phyloP scores from a whole-genome alignment of 2,329 filamentous ascomycete genomes.

The Diaporthe eres region DNA sequence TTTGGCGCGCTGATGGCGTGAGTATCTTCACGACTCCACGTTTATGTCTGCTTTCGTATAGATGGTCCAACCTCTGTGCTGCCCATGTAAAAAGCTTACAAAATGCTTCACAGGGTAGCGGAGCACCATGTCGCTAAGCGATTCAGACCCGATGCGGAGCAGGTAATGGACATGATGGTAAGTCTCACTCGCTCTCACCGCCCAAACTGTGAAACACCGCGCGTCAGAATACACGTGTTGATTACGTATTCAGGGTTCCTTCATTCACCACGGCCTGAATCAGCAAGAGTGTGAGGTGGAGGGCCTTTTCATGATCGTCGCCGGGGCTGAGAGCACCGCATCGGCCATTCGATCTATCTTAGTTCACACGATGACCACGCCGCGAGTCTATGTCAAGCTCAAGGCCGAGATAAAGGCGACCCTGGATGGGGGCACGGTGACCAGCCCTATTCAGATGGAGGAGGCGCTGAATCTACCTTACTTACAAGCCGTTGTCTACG shows the following conservation, averaged over 20 bases:
- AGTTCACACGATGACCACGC: conserved; percentile 39
- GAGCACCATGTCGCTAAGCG: conserved; percentile 58
- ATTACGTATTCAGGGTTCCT: conserved; percentile 51
- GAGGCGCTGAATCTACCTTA: conserved; percentile 43
- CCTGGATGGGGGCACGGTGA: conserved; percentile 29
- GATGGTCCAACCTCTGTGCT: background rate
- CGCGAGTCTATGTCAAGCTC: conserved; percentile 35
- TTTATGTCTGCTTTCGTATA: background rate
- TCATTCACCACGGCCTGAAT: conserved; percentile 59
- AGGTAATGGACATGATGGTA: conserved; percentile 63
- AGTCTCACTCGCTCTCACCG: conserved; percentile 57
- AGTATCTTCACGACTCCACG: conserved; percentile 48
- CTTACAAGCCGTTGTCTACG: conserved; percentile 45
- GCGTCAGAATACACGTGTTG: background rate
- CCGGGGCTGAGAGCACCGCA: conserved; percentile 66
- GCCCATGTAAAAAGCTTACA: conserved; percentile 40
- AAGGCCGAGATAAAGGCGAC: conserved; percentile 41
- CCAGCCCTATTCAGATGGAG: conserved; percentile 38
- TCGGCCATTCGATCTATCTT: conserved; percentile 60
- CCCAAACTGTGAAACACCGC: conserved; percentile 44
- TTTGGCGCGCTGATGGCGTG: conserved; percentile 48
- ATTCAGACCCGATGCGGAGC: conserved; percentile 55
- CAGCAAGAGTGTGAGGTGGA: conserved; percentile 58
- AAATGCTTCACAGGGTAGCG: conserved; percentile 47
- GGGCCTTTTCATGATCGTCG: conserved; percentile 49